Base-by-base conservation (phyloP, 768 basidiomycete genomes). In the Crepidotus variabilis region DNA sequence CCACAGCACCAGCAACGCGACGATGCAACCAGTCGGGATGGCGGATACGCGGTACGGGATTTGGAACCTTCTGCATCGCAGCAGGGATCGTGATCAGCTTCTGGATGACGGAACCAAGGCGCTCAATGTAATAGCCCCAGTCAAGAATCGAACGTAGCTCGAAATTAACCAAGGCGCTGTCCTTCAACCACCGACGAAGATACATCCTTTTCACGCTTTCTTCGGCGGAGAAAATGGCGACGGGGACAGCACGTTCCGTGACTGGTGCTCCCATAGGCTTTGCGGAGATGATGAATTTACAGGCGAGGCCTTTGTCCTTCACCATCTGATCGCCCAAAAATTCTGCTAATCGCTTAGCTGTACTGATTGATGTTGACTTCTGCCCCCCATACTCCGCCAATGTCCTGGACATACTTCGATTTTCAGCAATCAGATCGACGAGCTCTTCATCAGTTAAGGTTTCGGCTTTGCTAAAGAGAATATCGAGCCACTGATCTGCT, bases 21-120 rank as follows among this genome's bases (percentile, higher is more conserved):
- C 90, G 87, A 71, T 91, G 88, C 47, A 99, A 77, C 97, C 97
- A 98, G 68, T 99, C 97, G 0, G 97, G 97, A 73, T 99, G 97
- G 22, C 87, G 87, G 59, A 98, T 88, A 24, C 97, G 87, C 9
- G 96, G 92, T 4, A 98, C 97, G 4, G 97, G 97, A 67, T 99
- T 99, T 3, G 92, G 71, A 50, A 99, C 90, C 63, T 96, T 96
- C 69, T 99, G 97, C 83, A 98, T 90, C 0, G 97, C 97, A 6
- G 97, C 97, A 7, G 97, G 97, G 63, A 99, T 99, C 1, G 97
- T 99, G 72, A 99, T 98, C 54, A 99, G 77, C 65, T 99, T 99
- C 72, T 99, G 97, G 56, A 99, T 94, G 62, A 98, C 97, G 1
- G 94, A 97, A 5, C 97, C 97, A 21, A 99, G 72, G 16, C 97